Evolutionary conservation across 1,284 basidiomycete species (phyloP).

Genomic region (Ganoderma resinaceum): DNA sequence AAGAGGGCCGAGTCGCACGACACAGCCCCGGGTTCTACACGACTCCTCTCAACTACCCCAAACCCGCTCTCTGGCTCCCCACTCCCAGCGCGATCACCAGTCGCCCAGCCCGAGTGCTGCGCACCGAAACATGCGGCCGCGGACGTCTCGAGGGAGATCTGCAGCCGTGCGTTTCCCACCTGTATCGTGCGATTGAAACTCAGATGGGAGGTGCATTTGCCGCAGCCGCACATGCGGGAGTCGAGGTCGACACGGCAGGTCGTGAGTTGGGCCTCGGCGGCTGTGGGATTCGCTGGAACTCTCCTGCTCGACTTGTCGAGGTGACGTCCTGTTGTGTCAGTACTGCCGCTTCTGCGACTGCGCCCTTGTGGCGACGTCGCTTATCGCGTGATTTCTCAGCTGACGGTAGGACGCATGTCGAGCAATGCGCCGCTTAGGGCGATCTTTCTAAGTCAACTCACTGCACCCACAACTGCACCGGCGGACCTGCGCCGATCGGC

Average conservation of each 20-base stretch:
- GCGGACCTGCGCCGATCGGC: conserved; percentile 8
- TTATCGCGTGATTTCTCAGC: conserved; percentile 10
- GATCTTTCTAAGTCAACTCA: conserved; percentile 1
- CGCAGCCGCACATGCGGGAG: background rate
- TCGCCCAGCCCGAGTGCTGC: conserved; percentile 14
- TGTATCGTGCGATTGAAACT: conserved; percentile 2
- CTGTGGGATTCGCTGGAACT: background rate
- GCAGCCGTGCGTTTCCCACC: conserved; percentile 22
- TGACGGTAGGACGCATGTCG: conserved; percentile 1
- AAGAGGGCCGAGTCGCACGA: conserved; percentile 15
- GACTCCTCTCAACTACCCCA: conserved; percentile 20
- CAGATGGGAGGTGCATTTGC: background rate
- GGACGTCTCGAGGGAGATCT: conserved; percentile 20
- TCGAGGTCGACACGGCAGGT: conserved; percentile 7
- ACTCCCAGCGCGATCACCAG: conserved; percentile 14
- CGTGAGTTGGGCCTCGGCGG: background rate
- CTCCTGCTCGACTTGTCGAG: background rate
- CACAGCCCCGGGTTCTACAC: conserved; percentile 19
- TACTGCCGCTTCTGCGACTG: background rate
- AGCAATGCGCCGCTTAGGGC: conserved; percentile 5
- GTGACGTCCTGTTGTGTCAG: conserved; percentile 14
- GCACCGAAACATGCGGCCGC: conserved; percentile 13
- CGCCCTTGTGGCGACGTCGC: conserved; percentile 1
- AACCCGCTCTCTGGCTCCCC: conserved; percentile 4
- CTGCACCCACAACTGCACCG: conserved; percentile 25